These are phyloP conservation scores for Ceratocystis variospora DNA, from an alignment of 2,329 filamentous ascomycete genomes.

Conservation along the genomic window DNA sequence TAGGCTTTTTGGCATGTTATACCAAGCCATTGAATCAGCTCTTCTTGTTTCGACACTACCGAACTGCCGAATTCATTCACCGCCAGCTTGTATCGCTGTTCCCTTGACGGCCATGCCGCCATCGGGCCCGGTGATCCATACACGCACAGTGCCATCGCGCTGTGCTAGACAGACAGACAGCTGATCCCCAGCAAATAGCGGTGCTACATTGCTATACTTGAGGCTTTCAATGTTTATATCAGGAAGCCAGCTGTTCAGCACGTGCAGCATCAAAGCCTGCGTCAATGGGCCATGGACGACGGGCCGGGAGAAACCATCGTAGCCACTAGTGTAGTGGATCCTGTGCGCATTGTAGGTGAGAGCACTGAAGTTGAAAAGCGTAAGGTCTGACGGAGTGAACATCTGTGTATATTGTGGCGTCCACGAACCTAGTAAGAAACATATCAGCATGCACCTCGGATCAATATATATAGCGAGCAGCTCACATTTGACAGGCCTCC, in stretches of 20 bases:
- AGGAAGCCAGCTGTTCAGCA: slow-evolving; percentile 20
- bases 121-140: slow-evolving; percentile 50
- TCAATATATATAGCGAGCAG: background rate
- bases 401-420: slow-evolving; percentile 26
- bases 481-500: slow-evolving; percentile 24
- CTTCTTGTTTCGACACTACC: background rate
- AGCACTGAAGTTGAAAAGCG: slow-evolving; percentile 83
- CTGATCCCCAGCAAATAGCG: slow-evolving; percentile 60
- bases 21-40: background rate
- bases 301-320: slow-evolving; percentile 61
- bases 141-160: slow-evolving; percentile 30
- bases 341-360: slow-evolving; percentile 84
- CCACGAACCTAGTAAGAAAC: slow-evolving; percentile 7
- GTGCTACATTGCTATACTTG: slow-evolving; percentile 68
- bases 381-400: slow-evolving; percentile 50
- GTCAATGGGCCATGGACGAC: slow-evolving; percentile 81
- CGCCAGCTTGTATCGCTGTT: slow-evolving; percentile 24
- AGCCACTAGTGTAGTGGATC: slow-evolving; percentile 65
- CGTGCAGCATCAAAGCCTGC: slow-evolving; percentile 57
- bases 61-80: background rate
- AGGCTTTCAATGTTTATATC: slow-evolving; percentile 38
- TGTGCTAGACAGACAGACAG: slow-evolving; percentile 52
- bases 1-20: background rate
- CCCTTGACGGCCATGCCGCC: slow-evolving; percentile 53
- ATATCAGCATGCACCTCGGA: background rate